Conservation (phyloP, 2,329 filamentous ascomycete genomes). For the Paracamarosporium sp. region DNA sequence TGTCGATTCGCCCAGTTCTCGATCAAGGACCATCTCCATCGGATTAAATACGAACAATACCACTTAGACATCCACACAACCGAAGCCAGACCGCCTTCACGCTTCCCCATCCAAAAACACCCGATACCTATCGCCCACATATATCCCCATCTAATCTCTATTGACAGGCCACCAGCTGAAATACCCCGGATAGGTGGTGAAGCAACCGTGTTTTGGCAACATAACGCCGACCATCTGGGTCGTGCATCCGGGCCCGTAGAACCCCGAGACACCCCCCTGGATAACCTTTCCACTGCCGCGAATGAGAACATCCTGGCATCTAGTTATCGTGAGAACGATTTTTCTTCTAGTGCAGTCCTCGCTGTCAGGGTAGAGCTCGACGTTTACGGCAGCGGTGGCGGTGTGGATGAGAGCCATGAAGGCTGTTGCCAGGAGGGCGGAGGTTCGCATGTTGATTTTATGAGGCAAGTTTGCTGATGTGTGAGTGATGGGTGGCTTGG, state of each 20-base stretch:
- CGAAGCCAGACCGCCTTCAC: too few relatives aligned
- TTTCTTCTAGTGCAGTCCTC: neutral
- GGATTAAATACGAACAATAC: too few relatives aligned
- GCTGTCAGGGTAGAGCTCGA: neutral
- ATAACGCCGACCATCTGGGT: neutral
- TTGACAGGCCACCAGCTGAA: neutral
- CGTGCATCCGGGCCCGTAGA: neutral
- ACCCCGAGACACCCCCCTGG: neutral
- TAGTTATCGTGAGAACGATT: neutral
- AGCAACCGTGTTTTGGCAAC: neutral
- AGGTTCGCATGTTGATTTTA: neutral
- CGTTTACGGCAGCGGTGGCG: neutral
- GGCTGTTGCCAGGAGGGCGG: neutral
- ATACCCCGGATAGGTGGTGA: neutral
- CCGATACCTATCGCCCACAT: too few relatives aligned
- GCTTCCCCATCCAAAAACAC: too few relatives aligned
- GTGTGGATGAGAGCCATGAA: neutral
- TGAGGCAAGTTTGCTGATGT: neutral
- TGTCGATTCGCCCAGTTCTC: too few relatives aligned
- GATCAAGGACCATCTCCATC: too few relatives aligned
- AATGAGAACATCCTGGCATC: neutral
- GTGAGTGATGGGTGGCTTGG: neutral
- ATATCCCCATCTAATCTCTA: neutral
- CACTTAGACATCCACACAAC: neutral
- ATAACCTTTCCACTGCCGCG: neutral